These are phyloP conservation scores for Coemansia sp. DNA, from an alignment of 192 early-diverging fungal genomes.

Conservation along the genomic window DNA sequence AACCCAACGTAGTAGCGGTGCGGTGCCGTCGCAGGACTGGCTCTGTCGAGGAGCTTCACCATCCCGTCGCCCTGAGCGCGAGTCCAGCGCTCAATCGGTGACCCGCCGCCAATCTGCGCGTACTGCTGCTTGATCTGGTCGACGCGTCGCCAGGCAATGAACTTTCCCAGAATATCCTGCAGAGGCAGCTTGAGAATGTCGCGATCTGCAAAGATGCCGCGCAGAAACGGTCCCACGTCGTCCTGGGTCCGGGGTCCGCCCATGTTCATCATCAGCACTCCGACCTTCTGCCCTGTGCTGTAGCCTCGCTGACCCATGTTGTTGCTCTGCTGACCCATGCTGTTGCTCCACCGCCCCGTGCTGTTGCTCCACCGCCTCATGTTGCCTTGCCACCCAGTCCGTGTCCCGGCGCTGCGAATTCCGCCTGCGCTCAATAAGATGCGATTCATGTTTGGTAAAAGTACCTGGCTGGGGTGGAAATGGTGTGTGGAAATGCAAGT, in stretches of 20 bases:
- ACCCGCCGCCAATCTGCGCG: slow-evolving; percentile 89
- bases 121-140: slow-evolving; percentile 89
- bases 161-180: slow-evolving; percentile 68
- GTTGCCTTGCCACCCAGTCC: not conserved
- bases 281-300: slow-evolving; percentile 56
- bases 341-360: too few relatives aligned
- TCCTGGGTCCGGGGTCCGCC: slow-evolving; percentile 80
- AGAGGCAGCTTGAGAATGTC: slow-evolving; percentile 91
- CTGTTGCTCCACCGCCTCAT: too few relatives aligned
- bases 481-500: not conserved
- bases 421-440: not conserved
- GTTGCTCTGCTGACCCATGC: too few relatives aligned
- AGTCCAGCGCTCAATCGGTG: slow-evolving; percentile 91
- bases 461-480: not conserved
- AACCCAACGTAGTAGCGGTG: slow-evolving; percentile 93
- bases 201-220: slow-evolving; percentile 83
- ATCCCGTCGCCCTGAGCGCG: slow-evolving; percentile 78
- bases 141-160: slow-evolving; percentile 80
- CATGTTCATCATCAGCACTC: slow-evolving; percentile 90
- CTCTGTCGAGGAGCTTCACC: slow-evolving; percentile 70
- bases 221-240: slow-evolving; percentile 79
- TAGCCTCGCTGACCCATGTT: slow-evolving; percentile 3
- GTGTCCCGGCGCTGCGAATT: not conserved
- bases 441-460: not conserved
- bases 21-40: slow-evolving; percentile 76